phyloP scores from a whole-genome alignment of 192 early-diverging fungal species.

The Linnemannia elongata region DNA sequence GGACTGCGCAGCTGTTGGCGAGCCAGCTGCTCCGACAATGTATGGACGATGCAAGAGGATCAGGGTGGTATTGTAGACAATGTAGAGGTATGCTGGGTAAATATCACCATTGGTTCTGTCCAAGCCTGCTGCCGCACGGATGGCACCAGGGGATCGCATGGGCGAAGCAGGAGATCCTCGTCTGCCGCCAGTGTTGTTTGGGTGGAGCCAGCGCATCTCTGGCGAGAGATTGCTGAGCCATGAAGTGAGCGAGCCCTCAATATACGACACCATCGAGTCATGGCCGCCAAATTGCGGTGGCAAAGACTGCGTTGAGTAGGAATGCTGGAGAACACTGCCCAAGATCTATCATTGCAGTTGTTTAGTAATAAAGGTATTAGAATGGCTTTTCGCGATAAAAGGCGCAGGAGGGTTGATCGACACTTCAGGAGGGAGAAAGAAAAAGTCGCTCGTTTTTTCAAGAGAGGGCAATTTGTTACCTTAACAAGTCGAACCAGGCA shows the following conservation, averaged over 20 bases:
- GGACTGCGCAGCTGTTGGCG: conserved; percentile 49
- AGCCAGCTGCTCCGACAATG: conserved; percentile 57
- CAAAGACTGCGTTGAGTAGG: conserved; percentile 50
- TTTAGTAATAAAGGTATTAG: not conserved
- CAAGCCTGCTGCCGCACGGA: not conserved
- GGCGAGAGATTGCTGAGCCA: conserved; percentile 51
- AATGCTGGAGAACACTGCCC: conserved; percentile 49
- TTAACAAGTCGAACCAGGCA: conserved; percentile 48
- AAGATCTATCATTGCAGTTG: conserved; percentile 18
- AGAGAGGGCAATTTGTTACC: conserved; percentile 8
- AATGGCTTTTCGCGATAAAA: not conserved
- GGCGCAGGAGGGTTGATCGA: not conserved
- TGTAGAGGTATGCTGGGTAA: conserved; percentile 51
- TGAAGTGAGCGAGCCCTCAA: conserved; percentile 54
- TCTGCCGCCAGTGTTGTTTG: conserved; percentile 6
- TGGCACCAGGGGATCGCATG: conserved; percentile 18
- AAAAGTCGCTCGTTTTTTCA: not conserved
- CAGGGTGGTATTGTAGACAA: conserved; percentile 59
- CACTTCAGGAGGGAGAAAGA: not conserved
- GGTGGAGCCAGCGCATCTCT: conserved; percentile 51
- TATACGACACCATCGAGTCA: conserved; percentile 49
- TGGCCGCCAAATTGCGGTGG: conserved; percentile 54
- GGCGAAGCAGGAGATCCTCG: conserved; percentile 28
- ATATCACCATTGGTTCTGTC: conserved; percentile 30
- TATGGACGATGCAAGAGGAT: conserved; percentile 66